phyloP scores from a whole-genome alignment of 805 yeast genomes.

The Ogataea trehalophila region DNA sequence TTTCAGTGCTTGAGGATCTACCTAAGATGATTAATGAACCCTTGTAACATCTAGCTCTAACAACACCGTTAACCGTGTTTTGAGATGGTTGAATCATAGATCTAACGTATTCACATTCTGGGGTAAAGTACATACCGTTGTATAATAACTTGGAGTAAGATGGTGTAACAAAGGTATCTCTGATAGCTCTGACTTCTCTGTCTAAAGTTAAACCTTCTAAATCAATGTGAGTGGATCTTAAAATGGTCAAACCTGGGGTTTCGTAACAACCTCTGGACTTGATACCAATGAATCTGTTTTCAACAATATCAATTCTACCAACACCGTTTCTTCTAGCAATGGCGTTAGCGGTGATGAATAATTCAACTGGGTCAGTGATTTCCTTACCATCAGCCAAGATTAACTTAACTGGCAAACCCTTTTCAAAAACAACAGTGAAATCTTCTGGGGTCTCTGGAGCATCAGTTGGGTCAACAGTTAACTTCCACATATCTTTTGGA shows the following conservation, averaged over 20 bases:
- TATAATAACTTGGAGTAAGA: conserved; percentile 84
- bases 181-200: conserved; percentile 94
- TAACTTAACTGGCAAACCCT: conserved; percentile 86
- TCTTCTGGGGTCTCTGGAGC: conserved; percentile 95
- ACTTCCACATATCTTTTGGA: conserved; percentile 99
- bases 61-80: conserved; percentile 91
- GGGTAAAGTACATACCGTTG: conserved; percentile 97
- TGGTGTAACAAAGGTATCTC: conserved; percentile 95
- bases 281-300: conserved; percentile 97
- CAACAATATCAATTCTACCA: conserved; percentile 98
- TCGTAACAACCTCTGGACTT: conserved; percentile 99
- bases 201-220: conserved; percentile 95
- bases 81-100: conserved; percentile 93
- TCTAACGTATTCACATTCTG: conserved; percentile 96
- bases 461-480: conserved; percentile 91
- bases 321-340: conserved; percentile 99
- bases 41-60: conserved; percentile 90
- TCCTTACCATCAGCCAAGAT: conserved; percentile 51
- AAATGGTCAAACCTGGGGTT: conserved; percentile 95
- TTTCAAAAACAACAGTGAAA: conserved; percentile 71
- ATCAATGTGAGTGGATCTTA: conserved; percentile 93
- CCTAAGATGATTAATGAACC: conserved; percentile 83
- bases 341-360: conserved; percentile 88
- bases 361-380: conserved; percentile 84
- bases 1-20: conserved; percentile 93